Conservation (phyloP, 768 basidiomycete species). For the Suillus lakei region DNA sequence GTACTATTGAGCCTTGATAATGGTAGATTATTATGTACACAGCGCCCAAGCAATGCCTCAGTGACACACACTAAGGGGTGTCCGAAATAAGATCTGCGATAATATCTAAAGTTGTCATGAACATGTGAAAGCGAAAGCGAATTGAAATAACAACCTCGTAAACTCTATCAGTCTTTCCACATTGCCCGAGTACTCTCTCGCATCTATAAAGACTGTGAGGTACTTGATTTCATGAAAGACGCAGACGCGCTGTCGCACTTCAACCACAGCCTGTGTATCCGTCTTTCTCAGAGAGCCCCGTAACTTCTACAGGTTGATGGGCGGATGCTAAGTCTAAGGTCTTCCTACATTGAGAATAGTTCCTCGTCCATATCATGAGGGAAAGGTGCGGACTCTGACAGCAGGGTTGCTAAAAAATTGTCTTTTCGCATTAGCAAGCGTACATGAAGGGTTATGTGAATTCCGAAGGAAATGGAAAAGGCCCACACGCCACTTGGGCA, state of each 20-base stretch:
- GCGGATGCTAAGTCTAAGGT: slow-evolving; percentile 23
- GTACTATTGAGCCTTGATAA: no score
- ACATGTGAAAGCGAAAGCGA: slow-evolving; percentile 1
- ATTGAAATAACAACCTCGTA: slow-evolving; percentile 47
- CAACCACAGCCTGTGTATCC: slow-evolving; percentile 21
- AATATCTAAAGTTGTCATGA: background rate
- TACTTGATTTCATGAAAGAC: slow-evolving; percentile 11
- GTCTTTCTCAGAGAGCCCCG: slow-evolving; percentile 12
- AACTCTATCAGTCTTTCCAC: slow-evolving; percentile 56
- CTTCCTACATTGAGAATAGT: slow-evolving; percentile 44
- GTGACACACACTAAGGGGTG: no score
- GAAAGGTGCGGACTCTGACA: background rate
- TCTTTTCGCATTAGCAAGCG: background rate
- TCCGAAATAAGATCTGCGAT: no score
- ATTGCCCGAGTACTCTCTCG: slow-evolving; percentile 49
- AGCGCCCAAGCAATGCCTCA: no score
- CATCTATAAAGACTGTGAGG: slow-evolving; percentile 42
- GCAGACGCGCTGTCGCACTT: slow-evolving; percentile 38
- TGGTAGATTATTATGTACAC: no score
- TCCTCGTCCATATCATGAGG: slow-evolving; percentile 39
- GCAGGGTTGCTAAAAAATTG: background rate
- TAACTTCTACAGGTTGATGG: slow-evolving; percentile 10
- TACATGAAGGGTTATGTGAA: background rate
- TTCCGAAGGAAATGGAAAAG: background rate
- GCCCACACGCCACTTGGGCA: background rate